Evolutionary conservation across 2,329 filamentous ascomycete species (phyloP), one percentile per base, ranked within the genome.

Genomic region (Knufia fluminis): DNA sequence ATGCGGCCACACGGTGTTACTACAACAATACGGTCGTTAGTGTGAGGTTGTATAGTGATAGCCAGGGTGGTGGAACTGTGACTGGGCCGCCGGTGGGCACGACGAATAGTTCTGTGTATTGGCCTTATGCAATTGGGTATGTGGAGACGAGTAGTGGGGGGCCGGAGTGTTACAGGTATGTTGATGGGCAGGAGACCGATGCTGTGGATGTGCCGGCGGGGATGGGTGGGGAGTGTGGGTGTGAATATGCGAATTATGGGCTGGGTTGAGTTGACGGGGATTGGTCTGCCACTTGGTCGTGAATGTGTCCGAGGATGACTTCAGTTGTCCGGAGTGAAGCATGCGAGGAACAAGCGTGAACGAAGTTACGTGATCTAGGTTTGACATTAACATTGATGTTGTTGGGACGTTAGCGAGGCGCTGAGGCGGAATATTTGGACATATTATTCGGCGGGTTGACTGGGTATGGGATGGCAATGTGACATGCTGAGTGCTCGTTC

Each of bases 21-120:
- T 86, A 76, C 65, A 73, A 74, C 48, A 63, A 68, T 24, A 82
- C 79, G 0, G 68, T 64, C 1, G 71, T 85, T 54, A 66, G 72
- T 22, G 81, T 72, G 0, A 76, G 71, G 2, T 63, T 86, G 1
- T 85, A 82, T 67, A 83, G 79, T n/a, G 73, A 70, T 51, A 68
- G 67, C 63, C 7, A 33, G 26, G 42, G 42, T 3, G 42, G 42
- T 12, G 53, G 60, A 35, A 70, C 67, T 19, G 45, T 38, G 53
- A 62, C 62, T 0, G 71, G 68, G 54, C 67, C 68, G 3, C 57
- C 58, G 0, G 61, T 60, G 32, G 52, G 52, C 40, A 45, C 42
- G 7, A 52, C 47, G 12, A 55, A 62, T 45, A 23, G 33, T 40
- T 59, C 31, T 46, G 35, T 63, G 12, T 57, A 64, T 1, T 84